Percentiles rank a stretch among this genome's conserved stretches.
Evolutionary conservation across 108 stramenopile genomes (phyloP).

Genomic region (Aureococcus anophagefferens): DNA sequence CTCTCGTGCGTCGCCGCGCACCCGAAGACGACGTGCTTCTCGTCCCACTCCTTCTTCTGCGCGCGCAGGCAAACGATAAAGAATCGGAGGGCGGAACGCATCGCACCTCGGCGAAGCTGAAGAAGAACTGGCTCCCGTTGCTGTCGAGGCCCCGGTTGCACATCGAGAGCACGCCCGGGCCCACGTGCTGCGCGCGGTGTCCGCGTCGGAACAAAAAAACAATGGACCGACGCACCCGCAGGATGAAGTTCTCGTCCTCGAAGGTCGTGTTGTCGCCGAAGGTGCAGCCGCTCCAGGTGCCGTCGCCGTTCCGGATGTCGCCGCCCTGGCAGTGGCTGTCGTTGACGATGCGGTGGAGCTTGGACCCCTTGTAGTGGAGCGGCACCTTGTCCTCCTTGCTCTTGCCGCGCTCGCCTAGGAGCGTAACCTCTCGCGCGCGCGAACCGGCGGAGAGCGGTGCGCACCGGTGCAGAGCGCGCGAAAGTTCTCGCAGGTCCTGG

Average conservation of each 20-base stretch:
- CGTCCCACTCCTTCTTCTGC: too few relatives aligned
- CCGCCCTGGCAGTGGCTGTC: slow-evolving; percentile 26
- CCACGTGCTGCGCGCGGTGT: slow-evolving; percentile 39
- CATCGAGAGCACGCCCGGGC: slow-evolving; percentile 44
- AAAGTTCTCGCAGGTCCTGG: slow-evolving; percentile 32
- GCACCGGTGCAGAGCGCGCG: slow-evolving; percentile 25
- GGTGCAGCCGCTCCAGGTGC: not conserved
- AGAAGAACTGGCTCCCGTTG: slow-evolving; percentile 54
- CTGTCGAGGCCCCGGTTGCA: slow-evolving; percentile 23
- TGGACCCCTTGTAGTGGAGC: slow-evolving; percentile 20
- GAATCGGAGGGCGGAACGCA: slow-evolving; percentile 42
- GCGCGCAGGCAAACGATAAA: too few relatives aligned
- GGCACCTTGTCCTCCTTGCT: slow-evolving; percentile 8
- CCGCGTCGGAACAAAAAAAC: too few relatives aligned
- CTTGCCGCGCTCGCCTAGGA: too few relatives aligned
- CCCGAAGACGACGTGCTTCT: too few relatives aligned
- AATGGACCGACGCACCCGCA: too few relatives aligned
- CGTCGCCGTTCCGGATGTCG: slow-evolving; percentile 24
- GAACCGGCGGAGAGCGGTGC: too few relatives aligned
- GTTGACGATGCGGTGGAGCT: slow-evolving; percentile 19
- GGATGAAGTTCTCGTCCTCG: slow-evolving; percentile 27
- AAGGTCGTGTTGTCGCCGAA: slow-evolving; percentile 9
- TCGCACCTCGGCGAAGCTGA: slow-evolving; percentile 39
- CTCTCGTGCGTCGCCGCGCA: slow-evolving; percentile 11
- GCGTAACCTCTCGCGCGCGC: too few relatives aligned